Evolutionary conservation across 2,329 filamentous ascomycete genomes (phyloP).

Genomic region (Fusarium nelsonii): DNA sequence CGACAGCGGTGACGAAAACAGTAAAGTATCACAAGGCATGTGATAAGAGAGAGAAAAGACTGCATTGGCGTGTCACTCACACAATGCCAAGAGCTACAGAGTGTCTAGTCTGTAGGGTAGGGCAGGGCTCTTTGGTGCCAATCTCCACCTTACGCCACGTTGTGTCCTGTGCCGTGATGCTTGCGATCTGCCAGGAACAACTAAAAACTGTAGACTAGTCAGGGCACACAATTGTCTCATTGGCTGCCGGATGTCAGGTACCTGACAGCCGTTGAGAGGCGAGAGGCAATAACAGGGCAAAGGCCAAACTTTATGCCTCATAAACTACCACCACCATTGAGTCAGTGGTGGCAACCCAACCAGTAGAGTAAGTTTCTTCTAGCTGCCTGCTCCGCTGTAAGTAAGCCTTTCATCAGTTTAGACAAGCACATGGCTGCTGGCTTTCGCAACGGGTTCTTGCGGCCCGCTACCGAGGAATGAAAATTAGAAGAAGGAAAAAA

Average conservation of each 20-base stretch:
- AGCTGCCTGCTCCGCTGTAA: background rate
- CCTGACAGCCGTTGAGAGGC: constrained; percentile 30
- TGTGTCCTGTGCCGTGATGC: constrained; percentile 11
- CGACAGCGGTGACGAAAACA: constrained; percentile 10
- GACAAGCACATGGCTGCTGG: constrained; percentile 15
- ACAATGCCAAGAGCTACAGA: constrained; percentile 1
- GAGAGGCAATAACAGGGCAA: constrained; percentile 1
- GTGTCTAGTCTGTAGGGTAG: constrained; percentile 25
- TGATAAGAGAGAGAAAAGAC: constrained; percentile 4
- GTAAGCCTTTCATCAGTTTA: background rate
- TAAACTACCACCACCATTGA: constrained; percentile 6
- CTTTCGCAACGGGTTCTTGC: constrained; percentile 11
- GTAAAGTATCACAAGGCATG: constrained; percentile 1
- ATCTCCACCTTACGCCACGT: constrained; percentile 38
- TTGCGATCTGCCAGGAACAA: constrained; percentile 36
- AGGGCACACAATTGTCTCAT: constrained; percentile 29
- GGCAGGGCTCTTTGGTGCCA: constrained; percentile 7
- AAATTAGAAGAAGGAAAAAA: background rate
- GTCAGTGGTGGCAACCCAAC: constrained; percentile 5
- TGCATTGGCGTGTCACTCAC: constrained; percentile 16
- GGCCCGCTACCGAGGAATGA: constrained; percentile 25
- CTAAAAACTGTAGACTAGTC: constrained; percentile 20
- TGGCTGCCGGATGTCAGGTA: constrained; percentile 18
- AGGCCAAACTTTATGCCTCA: constrained; percentile 31
- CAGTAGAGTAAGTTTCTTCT: constrained; percentile 14